Percentiles rank a stretch among this genome's conserved stretches.
Evolutionary conservation across 306 rosid species (phyloP).

Genomic region (Adenanthera pavonina): DNA sequence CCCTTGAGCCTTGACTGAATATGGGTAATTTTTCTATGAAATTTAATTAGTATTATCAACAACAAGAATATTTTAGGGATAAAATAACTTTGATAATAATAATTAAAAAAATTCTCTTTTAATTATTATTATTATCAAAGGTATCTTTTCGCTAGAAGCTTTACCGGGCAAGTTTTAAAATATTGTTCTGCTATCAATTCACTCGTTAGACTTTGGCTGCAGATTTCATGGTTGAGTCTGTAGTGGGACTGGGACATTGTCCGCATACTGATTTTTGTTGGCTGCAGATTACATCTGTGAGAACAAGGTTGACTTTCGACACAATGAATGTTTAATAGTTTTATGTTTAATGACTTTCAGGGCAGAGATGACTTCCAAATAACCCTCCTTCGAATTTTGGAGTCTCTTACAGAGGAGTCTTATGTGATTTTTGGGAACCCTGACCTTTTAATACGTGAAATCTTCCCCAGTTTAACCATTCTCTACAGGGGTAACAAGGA

Average conservation of each 20-base stretch:
- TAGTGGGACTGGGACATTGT: conserved; percentile 9
- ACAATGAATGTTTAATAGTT: conserved; percentile 38
- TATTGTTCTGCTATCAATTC: not conserved
- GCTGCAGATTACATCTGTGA: conserved; percentile 3
- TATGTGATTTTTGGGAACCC: conserved; percentile 66
- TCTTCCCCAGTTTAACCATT: conserved; percentile 91
- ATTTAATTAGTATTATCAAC: no score
- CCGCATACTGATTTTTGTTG: conserved; percentile 6
- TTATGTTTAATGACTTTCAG: conserved; percentile 54
- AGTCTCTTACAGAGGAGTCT: conserved; percentile 87
- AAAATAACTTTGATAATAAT: no score
- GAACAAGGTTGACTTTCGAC: conserved; percentile 27
- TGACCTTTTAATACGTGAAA: conserved; percentile 70
- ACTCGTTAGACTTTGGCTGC: not conserved
- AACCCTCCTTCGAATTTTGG: conserved; percentile 86
- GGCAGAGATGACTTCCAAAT: conserved; percentile 99
- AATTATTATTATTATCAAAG: not conserved
- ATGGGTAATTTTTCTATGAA: not conserved
- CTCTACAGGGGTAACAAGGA: conserved; percentile 95
- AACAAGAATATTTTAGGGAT: no score
- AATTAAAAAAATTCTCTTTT: no score
- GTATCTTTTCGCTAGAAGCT: not conserved
- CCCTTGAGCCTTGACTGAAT: not conserved
- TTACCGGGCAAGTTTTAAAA: not conserved
- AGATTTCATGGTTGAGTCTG: not conserved